A percentile compares a stretch with the other conserved stretches of the same genome.
These are phyloP conservation scores for Kodamaea hsintzibuensis DNA, from an alignment of 805 yeast genomes.

Conservation along the genomic window DNA sequence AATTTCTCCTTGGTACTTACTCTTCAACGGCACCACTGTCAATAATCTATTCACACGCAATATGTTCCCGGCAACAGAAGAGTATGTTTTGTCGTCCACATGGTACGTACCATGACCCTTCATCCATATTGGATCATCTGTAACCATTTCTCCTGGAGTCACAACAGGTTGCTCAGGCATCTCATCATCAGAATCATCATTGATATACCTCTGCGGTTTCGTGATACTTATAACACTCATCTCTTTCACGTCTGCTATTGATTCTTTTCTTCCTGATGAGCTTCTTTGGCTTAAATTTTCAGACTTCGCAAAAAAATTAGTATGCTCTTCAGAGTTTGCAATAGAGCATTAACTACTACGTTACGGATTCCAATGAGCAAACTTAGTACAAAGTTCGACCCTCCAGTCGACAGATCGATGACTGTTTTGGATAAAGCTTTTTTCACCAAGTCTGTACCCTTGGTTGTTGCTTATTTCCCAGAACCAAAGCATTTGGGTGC, in stretches of 20 bases:
- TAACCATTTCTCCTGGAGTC: slow-evolving; percentile 95
- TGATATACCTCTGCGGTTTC: slow-evolving; percentile 22
- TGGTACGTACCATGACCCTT: slow-evolving; percentile 96
- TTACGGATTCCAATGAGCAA: slow-evolving; percentile 3
- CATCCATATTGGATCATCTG: slow-evolving; percentile 97
- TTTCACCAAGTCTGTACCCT: slow-evolving; percentile 56
- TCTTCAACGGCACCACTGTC: slow-evolving; percentile 82
- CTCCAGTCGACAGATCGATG: slow-evolving; percentile 74
- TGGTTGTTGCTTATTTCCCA: slow-evolving; percentile 69
- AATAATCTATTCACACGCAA: slow-evolving; percentile 82
- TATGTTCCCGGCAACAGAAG: slow-evolving; percentile 91
- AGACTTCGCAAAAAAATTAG: not conserved
- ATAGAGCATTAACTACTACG: not conserved
- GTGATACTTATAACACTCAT: slow-evolving; percentile 36
- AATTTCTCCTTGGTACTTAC: slow-evolving; percentile 88
- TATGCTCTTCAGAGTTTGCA: slow-evolving; percentile 3
- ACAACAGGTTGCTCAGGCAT: slow-evolving; percentile 54
- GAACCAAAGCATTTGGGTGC: slow-evolving; percentile 61
- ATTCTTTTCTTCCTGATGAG: not conserved
- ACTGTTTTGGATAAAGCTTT: slow-evolving; percentile 61
- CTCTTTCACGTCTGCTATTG: too few relatives aligned
- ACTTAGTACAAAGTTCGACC: slow-evolving; percentile 36
- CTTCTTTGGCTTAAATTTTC: not conserved
- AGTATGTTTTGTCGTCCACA: slow-evolving; percentile 70
- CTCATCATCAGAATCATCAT: slow-evolving; percentile 41